Evolutionary conservation across 2,329 filamentous ascomycete genomes (phyloP).

Genomic region (Cytospora piceicola): DNA sequence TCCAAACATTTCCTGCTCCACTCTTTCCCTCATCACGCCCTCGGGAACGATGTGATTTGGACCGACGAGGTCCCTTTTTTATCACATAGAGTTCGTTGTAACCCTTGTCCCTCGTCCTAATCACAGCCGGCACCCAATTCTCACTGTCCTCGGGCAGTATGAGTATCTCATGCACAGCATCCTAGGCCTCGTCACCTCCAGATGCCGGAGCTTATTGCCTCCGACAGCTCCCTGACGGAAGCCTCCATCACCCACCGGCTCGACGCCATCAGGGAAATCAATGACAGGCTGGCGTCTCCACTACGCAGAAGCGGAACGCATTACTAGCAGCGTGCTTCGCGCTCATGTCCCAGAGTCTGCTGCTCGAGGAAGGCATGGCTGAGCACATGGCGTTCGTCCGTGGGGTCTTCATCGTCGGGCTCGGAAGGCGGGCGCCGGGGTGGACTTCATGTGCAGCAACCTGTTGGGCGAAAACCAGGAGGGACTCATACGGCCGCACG

Average conservation of each 20-base stretch:
- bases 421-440: slow-evolving; percentile 56
- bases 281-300: slow-evolving; percentile 52
- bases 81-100: slow-evolving; percentile 61
- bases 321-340: slow-evolving; percentile 63
- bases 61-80: slow-evolving; percentile 68
- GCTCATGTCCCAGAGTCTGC: slow-evolving; percentile 61
- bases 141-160: slow-evolving; percentile 46
- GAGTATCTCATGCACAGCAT: slow-evolving; percentile 74
- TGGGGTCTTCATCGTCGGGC: slow-evolving; percentile 58
- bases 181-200: slow-evolving; percentile 68
- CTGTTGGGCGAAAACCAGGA: slow-evolving; percentile 48
- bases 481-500: slow-evolving; percentile 48
- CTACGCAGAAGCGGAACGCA: slow-evolving; percentile 57
- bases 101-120: background rate
- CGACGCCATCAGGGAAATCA: slow-evolving; percentile 66
- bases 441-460: slow-evolving; percentile 55
- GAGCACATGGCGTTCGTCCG: slow-evolving; percentile 66
- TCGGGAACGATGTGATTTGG: slow-evolving; percentile 70
- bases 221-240: slow-evolving; percentile 55
- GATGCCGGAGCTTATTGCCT: slow-evolving; percentile 61
- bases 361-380: slow-evolving; percentile 59
- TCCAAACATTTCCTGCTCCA: slow-evolving; percentile 68
- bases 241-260: slow-evolving; percentile 67
- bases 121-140: slow-evolving; percentile 28
- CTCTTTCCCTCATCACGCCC: slow-evolving; percentile 66